A percentile compares a stretch with the other conserved stretches of the same genome.
phyloP scores from a whole-genome alignment of 352 stramenopile genomes.

The Pythium monospermum region DNA sequence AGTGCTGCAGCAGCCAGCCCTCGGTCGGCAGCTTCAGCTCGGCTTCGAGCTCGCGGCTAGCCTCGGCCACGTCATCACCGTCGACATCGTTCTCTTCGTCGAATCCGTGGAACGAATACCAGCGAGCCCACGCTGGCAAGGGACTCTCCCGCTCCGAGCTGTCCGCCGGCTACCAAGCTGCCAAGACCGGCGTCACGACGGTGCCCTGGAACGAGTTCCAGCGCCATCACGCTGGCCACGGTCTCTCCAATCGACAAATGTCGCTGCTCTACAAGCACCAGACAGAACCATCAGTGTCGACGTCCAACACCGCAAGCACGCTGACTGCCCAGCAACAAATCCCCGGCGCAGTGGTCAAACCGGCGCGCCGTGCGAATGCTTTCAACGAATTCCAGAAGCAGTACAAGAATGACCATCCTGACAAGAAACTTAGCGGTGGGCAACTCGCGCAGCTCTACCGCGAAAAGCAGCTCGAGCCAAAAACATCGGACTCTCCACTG shows the following conservation, averaged over 20 bases:
- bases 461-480: slow-evolving; percentile 1
- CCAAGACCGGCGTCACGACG: not conserved
- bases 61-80: not conserved
- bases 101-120: slow-evolving; percentile 6
- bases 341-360: too few species aligned
- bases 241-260: not conserved
- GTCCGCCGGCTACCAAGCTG: not conserved
- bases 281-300: not conserved
- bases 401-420: slow-evolving; percentile 4
- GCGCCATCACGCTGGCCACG: not conserved
- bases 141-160: not conserved
- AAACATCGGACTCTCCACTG: not conserved
- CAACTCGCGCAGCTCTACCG: slow-evolving; percentile 1
- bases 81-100: too few species aligned
- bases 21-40: not conserved
- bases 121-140: not conserved
- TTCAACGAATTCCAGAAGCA: slow-evolving; percentile 13
- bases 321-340: too few species aligned
- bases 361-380: not conserved
- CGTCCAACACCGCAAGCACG: too few species aligned
- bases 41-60: not conserved
- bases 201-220: slow-evolving; percentile 6
- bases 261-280: slow-evolving; percentile 2
- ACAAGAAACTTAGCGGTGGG: not conserved
- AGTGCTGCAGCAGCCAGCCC: too few species aligned